Base-by-base conservation (phyloP, 139 green algal genomes). In the Asterochloris erici region DNA sequence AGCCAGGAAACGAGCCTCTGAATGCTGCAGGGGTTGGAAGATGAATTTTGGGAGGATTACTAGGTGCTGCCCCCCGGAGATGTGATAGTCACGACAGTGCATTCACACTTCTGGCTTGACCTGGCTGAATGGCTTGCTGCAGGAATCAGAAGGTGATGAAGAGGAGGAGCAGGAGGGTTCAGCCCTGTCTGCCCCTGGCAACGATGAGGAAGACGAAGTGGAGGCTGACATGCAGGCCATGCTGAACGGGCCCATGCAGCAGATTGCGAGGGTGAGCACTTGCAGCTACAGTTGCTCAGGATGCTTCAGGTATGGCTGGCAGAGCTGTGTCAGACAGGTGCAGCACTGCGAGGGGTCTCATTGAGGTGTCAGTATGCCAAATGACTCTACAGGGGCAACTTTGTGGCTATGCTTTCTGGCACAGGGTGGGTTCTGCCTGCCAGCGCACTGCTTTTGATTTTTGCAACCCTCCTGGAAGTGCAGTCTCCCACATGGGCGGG, bases 191-290 rank as follows among this genome's bases (percentile, higher is more conserved):
- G 81, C 68, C 26, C 82, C 77, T 69, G 76, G 81, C 79, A 77
- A 84, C 81, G 78, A 73, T 74, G 84, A 79, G 63, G 84, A 87
- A 26, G 73, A 84, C 61, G 79, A 78, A 29, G 62, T 80, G 71
- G 81, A 79, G 60, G 84, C 70, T 64, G 83, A 79, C 17, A 79
- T 88, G 27, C 76, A 86, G 63, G 74, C 63, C 27, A 78, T 54
- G 4, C 28, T 84, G 75, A 28, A 86, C 12, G 85, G 85, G 15
- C 19, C 19, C 66, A 26, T 71, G 17, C 66, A 23, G 66, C 19
- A 26, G 21, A 26, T 23, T 62, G 19, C 21, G 6, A 21, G 17
- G 66, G 19, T 26, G 19, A 71, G 21, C 17, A 23, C 66, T 14
- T 71, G 66, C 66, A 71, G 17, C 19, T 23, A 6, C 17, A 14